phyloP scores from a whole-genome alignment of 192 early-diverging fungal genomes.

The Umbelopsis ramanniana region DNA sequence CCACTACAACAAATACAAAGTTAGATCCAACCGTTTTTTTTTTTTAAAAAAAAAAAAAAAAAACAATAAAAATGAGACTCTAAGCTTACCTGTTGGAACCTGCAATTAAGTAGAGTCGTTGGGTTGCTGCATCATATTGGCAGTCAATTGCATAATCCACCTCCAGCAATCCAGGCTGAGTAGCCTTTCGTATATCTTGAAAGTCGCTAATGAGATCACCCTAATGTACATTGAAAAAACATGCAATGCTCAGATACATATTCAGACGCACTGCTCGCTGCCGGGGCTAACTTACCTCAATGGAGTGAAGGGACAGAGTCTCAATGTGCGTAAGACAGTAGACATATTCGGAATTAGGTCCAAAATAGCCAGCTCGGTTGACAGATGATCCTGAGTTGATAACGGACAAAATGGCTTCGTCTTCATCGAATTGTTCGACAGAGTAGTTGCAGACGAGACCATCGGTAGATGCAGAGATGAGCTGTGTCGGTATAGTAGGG shows the following conservation, averaged over 20 bases:
- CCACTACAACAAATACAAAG: slow-evolving; percentile 52
- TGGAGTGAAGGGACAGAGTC: slow-evolving; percentile 82
- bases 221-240: slow-evolving; percentile 17
- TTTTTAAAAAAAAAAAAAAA: too few relatives aligned
- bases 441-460: slow-evolving; percentile 81
- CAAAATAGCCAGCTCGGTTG: slow-evolving; percentile 89
- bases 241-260: neutral
- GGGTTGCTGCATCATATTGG: slow-evolving; percentile 65
- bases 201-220: slow-evolving; percentile 67
- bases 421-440: slow-evolving; percentile 76
- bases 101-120: slow-evolving; percentile 77
- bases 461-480: slow-evolving; percentile 77
- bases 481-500: slow-evolving; percentile 47
- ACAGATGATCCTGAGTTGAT: slow-evolving; percentile 85
- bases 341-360: slow-evolving; percentile 85
- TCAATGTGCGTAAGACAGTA: slow-evolving; percentile 91
- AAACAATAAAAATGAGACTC: too few relatives aligned
- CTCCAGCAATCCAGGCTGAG: slow-evolving; percentile 45
- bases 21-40: too few relatives aligned
- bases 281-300: slow-evolving; percentile 43
- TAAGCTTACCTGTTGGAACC: slow-evolving; percentile 74
- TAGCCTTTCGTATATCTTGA: slow-evolving; percentile 78
- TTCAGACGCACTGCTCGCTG: neutral
- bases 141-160: slow-evolving; percentile 89
- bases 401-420: slow-evolving; percentile 83